These are phyloP conservation scores for Sedum album DNA, from an alignment of 164 flowering plant genomes.

Conservation along the genomic window DNA sequence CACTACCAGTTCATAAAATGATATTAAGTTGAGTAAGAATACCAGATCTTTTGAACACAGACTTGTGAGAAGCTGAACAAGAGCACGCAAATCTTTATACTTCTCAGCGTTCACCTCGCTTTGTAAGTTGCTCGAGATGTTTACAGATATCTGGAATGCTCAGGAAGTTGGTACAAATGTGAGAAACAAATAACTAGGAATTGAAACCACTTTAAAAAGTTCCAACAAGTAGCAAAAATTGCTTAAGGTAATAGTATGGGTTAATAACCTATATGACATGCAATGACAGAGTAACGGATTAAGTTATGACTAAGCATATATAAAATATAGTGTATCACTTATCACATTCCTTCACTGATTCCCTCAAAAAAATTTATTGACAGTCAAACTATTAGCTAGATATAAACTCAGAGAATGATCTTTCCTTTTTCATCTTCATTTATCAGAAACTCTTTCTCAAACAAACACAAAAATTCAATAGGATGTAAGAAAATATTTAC, in stretches of 20 bases:
- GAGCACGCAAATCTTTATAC: slow-evolving; percentile 86
- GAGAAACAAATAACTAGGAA: not conserved
- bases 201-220: not conserved
- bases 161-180: not conserved
- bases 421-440: not conserved
- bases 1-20: not conserved
- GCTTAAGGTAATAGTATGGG: not conserved
- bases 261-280: not conserved
- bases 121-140: slow-evolving; percentile 65
- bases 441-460: not conserved
- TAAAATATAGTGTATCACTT: too few relatives aligned
- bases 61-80: slow-evolving; percentile 74
- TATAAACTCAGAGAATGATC: not conserved
- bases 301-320: not conserved
- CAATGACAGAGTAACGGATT: not conserved
- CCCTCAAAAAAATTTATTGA: not conserved
- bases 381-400: not conserved
- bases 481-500: slow-evolving; percentile 19
- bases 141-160: slow-evolving; percentile 55
- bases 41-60: slow-evolving; percentile 95
- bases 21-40: slow-evolving; percentile 7
- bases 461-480: not conserved
- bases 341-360: not conserved
- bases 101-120: slow-evolving; percentile 71
- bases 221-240: not conserved